phyloP scores from a whole-genome alignment of 2,329 filamentous ascomycete genomes.

The Alternaria solani region DNA sequence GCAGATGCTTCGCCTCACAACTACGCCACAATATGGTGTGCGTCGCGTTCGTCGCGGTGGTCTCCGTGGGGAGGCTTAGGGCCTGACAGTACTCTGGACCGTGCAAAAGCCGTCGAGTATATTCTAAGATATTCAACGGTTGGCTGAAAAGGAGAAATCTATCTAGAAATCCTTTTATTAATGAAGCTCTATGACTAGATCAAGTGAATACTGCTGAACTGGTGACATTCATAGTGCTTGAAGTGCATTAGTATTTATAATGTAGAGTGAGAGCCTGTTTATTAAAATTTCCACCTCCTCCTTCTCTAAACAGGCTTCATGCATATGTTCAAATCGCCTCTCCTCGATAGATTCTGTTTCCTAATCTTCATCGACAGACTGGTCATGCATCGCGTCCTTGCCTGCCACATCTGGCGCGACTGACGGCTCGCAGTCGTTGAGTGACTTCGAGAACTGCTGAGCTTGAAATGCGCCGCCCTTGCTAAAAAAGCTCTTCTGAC shows the following conservation, averaged over 20 bases:
- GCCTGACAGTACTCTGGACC: neutral
- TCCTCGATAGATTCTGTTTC: too few species aligned
- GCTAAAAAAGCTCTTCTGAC: too few species aligned
- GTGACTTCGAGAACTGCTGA: too few species aligned
- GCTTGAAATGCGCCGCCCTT: too few species aligned
- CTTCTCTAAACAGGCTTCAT: too few species aligned
- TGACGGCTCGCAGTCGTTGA: too few species aligned
- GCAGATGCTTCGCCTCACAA: slow-evolving; percentile 41
- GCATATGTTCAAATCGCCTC: too few species aligned
- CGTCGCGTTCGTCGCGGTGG: slow-evolving; percentile 20
- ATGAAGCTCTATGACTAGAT: neutral
- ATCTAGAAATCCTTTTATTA: neutral
- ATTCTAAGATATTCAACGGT: neutral
- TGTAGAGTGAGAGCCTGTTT: too few species aligned
- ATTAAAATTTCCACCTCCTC: too few species aligned
- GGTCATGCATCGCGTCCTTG: too few species aligned
- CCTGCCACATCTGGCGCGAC: too few species aligned
- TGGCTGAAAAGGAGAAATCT: neutral
- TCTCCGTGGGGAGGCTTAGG: slow-evolving; percentile 1
- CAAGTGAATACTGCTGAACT: neutral
- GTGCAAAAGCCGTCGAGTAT: neutral
- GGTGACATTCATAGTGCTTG: neutral
- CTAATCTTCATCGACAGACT: too few species aligned
- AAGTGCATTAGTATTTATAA: neutral
- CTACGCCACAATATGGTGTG: slow-evolving; percentile 23